Evolutionary conservation across 179 eudicot genomes (phyloP).

Genomic region (Silene noctiflora): DNA sequence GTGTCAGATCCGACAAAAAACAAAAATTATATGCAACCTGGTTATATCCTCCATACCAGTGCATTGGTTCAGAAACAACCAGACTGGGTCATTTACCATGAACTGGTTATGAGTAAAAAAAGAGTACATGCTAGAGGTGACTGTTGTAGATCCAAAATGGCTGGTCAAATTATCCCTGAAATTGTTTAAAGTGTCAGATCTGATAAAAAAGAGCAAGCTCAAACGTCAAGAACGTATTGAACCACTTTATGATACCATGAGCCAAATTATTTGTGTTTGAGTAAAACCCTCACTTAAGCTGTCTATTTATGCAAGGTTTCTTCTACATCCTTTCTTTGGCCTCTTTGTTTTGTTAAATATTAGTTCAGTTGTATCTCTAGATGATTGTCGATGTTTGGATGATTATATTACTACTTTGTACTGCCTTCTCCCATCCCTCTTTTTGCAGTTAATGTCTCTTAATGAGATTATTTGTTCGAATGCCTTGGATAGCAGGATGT

Average conservation of each 20-base stretch:
- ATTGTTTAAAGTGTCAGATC: constrained; percentile 80
- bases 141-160: constrained; percentile 90
- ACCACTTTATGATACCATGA: constrained; percentile 91
- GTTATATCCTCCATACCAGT: constrained; percentile 86
- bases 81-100: constrained; percentile 93
- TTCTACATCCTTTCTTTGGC: not conserved
- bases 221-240: constrained; percentile 92
- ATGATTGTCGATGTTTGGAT: not conserved
- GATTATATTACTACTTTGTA: constrained; percentile 27
- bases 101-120: constrained; percentile 93
- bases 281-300: constrained; percentile 71
- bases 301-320: not conserved
- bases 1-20: no score
- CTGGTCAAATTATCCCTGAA: constrained; percentile 84
- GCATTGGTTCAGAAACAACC: constrained; percentile 91
- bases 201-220: constrained; percentile 89
- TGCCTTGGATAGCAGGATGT: no score
- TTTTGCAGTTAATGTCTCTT: no score
- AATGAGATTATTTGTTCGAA: no score
- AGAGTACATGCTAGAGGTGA: constrained; percentile 89
- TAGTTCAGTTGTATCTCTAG: constrained; percentile 3
- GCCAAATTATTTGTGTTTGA: constrained; percentile 92
- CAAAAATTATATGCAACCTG: constrained; percentile 52
- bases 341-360: not conserved
- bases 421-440: no score